Base-by-base conservation (phyloP, 148 eudicot species). In the Talinum fruticosum region DNA sequence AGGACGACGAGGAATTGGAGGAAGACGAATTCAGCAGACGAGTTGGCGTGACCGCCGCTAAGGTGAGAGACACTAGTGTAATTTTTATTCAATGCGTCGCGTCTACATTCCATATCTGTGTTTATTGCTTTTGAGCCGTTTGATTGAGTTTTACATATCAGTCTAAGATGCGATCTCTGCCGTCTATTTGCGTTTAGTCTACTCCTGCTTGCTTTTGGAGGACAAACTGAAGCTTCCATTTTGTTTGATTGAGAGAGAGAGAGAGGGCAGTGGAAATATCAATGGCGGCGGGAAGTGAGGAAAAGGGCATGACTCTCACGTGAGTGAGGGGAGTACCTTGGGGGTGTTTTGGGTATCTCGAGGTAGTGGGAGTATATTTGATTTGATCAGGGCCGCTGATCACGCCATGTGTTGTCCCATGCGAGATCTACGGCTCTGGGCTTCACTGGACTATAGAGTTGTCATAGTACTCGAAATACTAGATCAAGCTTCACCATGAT, bases 221-320 rank as follows among this genome's bases (percentile, higher is more conserved):
- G 30, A 71, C 45, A 19, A 36, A 74, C 13, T 69, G 69, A 73
- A 78, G 62, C 65, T 70, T 78, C 61, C 10, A 57, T 16, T 73
- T 73, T 73, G 30, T 68, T 79, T 8, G 51, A 8, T 23, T 33
- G 33, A 37, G 21, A n/a, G 32, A 33, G 30, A 34, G 2, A 15
- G 19, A 5, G 79, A 72, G 65, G 29, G 47, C 69, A 78, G 51
- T 35, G 66, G 45, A 24, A 68, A 59, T 59, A 78, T 76, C 83
- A 72, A 79, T 84, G 79, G 82, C 86, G 86, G 83, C 85, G 85
- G 78, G 79, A 41, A 8, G 47, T 41, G 47, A 41, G 47, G 47
- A 75, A 79, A 66, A 49, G 70, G 69, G 80, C 84, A 85, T 74
- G 78, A 45, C 74, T 32, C 72, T 79, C 91, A 90, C 89, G 94